Percentiles rank a stretch among this genome's conserved stretches.
These are phyloP conservation scores for Apiospora pterosperma DNA, from an alignment of 2,329 filamentous ascomycete species.

Conservation along the genomic window DNA sequence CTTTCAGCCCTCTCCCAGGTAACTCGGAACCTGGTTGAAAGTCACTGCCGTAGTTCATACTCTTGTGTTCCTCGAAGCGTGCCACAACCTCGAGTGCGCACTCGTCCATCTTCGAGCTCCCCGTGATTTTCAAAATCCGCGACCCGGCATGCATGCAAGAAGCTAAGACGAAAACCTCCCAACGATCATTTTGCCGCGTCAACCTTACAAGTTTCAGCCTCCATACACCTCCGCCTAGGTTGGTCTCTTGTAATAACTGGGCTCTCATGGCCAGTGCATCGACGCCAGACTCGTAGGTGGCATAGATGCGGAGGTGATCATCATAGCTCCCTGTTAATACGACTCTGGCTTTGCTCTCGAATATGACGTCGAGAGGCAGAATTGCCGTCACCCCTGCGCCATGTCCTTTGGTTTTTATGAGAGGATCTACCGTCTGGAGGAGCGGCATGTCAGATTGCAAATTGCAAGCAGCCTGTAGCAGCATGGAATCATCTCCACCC, in stretches of 20 bases:
- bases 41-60: slow-evolving; percentile 93
- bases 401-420: slow-evolving; percentile 51
- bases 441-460: slow-evolving; percentile 5
- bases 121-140: slow-evolving; percentile 54
- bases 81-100: slow-evolving; percentile 66
- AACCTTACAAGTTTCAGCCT: slow-evolving; percentile 62
- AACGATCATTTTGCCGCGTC: slow-evolving; percentile 19
- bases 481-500: slow-evolving; percentile 72
- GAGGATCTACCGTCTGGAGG: slow-evolving; percentile 16
- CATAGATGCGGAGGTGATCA: slow-evolving; percentile 70
- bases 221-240: slow-evolving; percentile 84
- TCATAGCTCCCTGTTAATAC: slow-evolving; percentile 91
- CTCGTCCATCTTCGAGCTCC: slow-evolving; percentile 23
- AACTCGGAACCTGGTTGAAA: slow-evolving; percentile 41
- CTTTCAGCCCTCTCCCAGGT: slow-evolving; percentile 32
- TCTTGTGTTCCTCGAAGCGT: slow-evolving; percentile 79
- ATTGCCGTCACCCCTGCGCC: slow-evolving; percentile 87
- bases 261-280: slow-evolving; percentile 39
- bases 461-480: slow-evolving; percentile 44
- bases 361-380: slow-evolving; percentile 56
- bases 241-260: slow-evolving; percentile 57
- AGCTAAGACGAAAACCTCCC: slow-evolving; percentile 57
- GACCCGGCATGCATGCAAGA: slow-evolving; percentile 93
- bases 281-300: slow-evolving; percentile 38
- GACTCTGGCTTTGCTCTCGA: slow-evolving; percentile 46